Evolutionary conservation across 495 filamentous ascomycete genomes (phyloP).

Genomic region (Jackrogersella minutella): DNA sequence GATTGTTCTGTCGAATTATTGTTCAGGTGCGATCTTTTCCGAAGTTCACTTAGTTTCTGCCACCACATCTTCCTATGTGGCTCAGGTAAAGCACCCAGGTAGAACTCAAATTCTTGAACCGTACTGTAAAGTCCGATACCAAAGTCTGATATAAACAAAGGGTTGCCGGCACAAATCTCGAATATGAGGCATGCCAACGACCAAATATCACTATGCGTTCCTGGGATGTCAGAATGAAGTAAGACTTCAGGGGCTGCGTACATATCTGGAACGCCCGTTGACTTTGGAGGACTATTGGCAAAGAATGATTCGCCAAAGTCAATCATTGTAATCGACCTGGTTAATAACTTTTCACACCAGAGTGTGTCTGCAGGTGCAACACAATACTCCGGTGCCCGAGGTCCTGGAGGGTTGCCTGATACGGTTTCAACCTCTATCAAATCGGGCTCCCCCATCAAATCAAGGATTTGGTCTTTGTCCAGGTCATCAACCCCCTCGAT

Average conservation of each 20-base stretch:
- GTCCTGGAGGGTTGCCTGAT: neutral
- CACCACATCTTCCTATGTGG: conserved; percentile 1
- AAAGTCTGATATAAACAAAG: neutral
- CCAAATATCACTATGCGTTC: conserved; percentile 39
- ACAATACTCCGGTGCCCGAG: conserved; percentile 35
- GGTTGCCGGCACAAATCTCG: conserved; percentile 6
- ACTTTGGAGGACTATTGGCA: neutral
- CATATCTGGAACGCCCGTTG: conserved; percentile 23
- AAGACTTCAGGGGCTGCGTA: conserved; percentile 40
- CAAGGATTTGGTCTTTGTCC: conserved; percentile 13
- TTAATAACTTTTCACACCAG: neutral
- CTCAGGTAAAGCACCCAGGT: conserved; percentile 31
- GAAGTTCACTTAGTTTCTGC: neutral
- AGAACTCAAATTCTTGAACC: conserved; percentile 11
- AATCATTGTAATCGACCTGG: conserved; percentile 26
- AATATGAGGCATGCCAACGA: conserved; percentile 36
- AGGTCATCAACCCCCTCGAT: conserved; percentile 39
- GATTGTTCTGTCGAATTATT: neutral
- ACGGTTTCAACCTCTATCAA: neutral
- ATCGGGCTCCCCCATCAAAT: conserved; percentile 11
- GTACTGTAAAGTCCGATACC: neutral
- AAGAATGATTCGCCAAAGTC: conserved; percentile 45
- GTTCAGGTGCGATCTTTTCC: neutral
- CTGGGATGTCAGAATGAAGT: conserved; percentile 13
- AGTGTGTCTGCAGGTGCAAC: neutral